A percentile compares a stretch with the other conserved stretches of the same genome.
phyloP scores from a whole-genome alignment of 257 asterid genomes.

The Knoxia roxburghii region DNA sequence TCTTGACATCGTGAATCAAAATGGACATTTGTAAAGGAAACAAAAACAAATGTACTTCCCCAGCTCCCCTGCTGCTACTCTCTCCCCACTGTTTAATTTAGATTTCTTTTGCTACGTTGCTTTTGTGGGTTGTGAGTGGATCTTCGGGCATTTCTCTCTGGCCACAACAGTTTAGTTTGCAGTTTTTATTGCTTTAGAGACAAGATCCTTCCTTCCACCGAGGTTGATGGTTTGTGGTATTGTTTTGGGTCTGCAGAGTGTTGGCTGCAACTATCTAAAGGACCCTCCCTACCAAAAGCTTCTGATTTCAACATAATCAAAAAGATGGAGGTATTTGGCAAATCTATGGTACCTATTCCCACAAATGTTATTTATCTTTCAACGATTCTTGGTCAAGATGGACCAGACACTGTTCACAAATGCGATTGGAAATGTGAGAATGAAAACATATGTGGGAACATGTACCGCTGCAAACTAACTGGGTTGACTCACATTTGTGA shows the following conservation, averaged over 20 bases:
- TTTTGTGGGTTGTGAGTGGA: not conserved
- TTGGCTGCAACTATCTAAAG: conserved; percentile 25
- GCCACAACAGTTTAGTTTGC: conserved; percentile 4
- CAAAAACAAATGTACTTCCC: not conserved
- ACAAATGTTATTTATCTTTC: conserved; percentile 86
- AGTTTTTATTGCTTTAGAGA: conserved; percentile 1
- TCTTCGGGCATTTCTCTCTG: too few species aligned
- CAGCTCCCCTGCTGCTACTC: too few species aligned
- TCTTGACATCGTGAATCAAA: too few species aligned
- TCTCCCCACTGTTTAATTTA: not conserved
- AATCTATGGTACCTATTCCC: conserved; percentile 71
- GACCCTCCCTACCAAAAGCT: conserved; percentile 10
- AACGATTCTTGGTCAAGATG: conserved; percentile 97
- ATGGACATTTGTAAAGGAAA: too few species aligned
- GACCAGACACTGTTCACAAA: conserved; percentile 87
- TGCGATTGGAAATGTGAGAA: conserved; percentile 97
- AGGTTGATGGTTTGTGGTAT: conserved; percentile 32
- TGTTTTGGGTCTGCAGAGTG: conserved; percentile 70
- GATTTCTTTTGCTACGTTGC: not conserved
- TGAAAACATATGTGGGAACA: conserved; percentile 83
- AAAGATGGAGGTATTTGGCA: conserved; percentile 91
- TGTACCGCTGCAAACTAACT: conserved; percentile 90
- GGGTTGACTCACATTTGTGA: conserved; percentile 91
- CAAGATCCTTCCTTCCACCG: conserved; percentile 29
- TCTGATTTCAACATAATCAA: conserved; percentile 16